Evolutionary conservation across 2,329 filamentous ascomycete species (phyloP).

Genomic region (Fusarium palustre): DNA sequence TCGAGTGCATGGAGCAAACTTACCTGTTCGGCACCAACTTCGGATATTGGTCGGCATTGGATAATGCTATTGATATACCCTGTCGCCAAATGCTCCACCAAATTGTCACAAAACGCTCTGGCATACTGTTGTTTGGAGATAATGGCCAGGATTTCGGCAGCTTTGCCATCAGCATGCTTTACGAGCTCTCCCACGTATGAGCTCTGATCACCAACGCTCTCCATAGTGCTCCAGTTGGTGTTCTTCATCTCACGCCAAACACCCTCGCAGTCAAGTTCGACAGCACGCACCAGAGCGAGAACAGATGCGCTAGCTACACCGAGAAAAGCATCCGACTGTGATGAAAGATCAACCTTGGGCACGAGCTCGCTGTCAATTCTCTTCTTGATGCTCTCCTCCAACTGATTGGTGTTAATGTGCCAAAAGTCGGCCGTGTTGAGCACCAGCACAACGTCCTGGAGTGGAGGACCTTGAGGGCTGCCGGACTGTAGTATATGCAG

Average conservation of each 20-base stretch:
- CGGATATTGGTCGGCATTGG: slow-evolving; percentile 89
- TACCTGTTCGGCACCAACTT: slow-evolving; percentile 93
- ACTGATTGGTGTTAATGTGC: slow-evolving; percentile 89
- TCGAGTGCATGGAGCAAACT: slow-evolving; percentile 28
- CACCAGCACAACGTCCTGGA: slow-evolving; percentile 86
- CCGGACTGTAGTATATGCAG: slow-evolving; percentile 74
- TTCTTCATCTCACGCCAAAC: slow-evolving; percentile 98
- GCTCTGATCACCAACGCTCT: slow-evolving; percentile 92
- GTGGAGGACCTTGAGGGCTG: slow-evolving; percentile 62
- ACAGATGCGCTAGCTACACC: slow-evolving; percentile 92
- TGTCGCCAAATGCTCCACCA: slow-evolving; percentile 87
- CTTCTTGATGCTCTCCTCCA: slow-evolving; percentile 94
- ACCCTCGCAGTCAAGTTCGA: slow-evolving; percentile 84
- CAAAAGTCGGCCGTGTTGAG: slow-evolving; percentile 98
- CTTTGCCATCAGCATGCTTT: slow-evolving; percentile 75
- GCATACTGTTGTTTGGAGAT: slow-evolving; percentile 94
- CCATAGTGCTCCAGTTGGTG: slow-evolving; percentile 93
- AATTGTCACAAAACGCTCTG: slow-evolving; percentile 91
- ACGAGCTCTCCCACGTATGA: slow-evolving; percentile 89
- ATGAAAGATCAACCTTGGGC: slow-evolving; percentile 85
- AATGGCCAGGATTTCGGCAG: slow-evolving; percentile 79
- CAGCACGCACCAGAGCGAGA: slow-evolving; percentile 82
- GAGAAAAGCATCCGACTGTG: slow-evolving; percentile 94
- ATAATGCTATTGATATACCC: slow-evolving; percentile 87
- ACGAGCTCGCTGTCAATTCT: slow-evolving; percentile 85